Evolutionary conservation across 306 rosid species (phyloP), one percentile per base, ranked within the genome.

Genomic region (Cucurbita maxima): DNA sequence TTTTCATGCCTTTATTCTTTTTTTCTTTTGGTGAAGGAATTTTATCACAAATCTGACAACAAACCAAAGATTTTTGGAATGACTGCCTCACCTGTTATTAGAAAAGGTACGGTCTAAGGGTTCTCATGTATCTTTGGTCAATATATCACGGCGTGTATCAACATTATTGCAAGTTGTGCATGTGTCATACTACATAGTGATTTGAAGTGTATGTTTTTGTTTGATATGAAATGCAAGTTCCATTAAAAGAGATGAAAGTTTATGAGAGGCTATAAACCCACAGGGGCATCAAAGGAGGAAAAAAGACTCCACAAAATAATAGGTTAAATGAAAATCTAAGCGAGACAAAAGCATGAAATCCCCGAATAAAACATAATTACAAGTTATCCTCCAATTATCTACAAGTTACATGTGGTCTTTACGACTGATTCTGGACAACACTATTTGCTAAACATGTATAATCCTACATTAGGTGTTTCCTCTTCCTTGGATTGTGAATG

Each of bases 61-160:
- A 94, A 89, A 86, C 98, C 98, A 67, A 90, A 81, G 85, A 82
- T 90, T 79, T 90, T 94, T 68, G 97, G 95, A 76, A 90, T 90
- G 94, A 94, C 95, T 5, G 90, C 98, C 52, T 94, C 96, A 7
- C 96, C 97, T n/a, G 87, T 94, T 58, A 84, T 86, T 63, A 86
- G 85, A 73, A 89, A 82, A 86, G 98, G 98, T 87, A 85, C 30
- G 48, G 0, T 13, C 13, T 40, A 47, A 44, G 62, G 53, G 52
- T 47, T 64, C 38, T 75, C 76, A 51, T 12, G 10, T 10, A 57
- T 58, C 15, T 59, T n/a, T 51, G 19, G 15, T 41, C 41, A 54
- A 60, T 48, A 38, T 48, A 48, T 69, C 10, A 4, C 4, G 16
- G 20, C 1, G 43, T 4, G 8, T 48, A 34, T 45, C 73, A 36